phyloP scores from a whole-genome alignment of 2,329 filamentous ascomycete genomes.

The Xylariaceae sp. region DNA sequence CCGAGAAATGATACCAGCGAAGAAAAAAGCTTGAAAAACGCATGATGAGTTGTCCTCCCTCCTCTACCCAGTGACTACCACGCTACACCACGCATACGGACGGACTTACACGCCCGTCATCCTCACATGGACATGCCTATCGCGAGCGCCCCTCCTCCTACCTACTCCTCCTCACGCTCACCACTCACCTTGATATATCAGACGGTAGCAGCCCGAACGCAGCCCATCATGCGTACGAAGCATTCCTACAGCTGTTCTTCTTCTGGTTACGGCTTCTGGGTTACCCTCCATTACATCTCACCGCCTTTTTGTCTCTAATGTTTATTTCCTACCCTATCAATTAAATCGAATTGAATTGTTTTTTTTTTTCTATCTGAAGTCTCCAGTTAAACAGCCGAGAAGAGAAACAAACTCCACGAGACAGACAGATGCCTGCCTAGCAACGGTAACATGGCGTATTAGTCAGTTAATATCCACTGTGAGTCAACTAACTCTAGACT shows the following conservation, averaged over 20 bases:
- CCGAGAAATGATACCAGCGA: neutral
- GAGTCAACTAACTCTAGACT: too few relatives aligned
- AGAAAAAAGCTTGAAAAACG: slow-evolving; percentile 14
- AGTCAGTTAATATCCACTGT: too few relatives aligned
- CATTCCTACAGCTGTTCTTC: neutral
- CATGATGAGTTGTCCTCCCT: slow-evolving; percentile 25
- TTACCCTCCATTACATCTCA: slow-evolving; percentile 12
- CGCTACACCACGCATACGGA: neutral
- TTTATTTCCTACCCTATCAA: neutral
- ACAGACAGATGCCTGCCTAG: too few relatives aligned
- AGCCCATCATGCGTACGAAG: neutral
- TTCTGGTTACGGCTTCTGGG: slow-evolving; percentile 6
- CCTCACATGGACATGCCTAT: neutral
- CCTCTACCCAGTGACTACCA: slow-evolving; percentile 12
- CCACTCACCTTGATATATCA: slow-evolving; percentile 8
- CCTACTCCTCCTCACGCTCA: too few relatives aligned
- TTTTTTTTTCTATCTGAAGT: neutral
- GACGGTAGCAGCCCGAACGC: slow-evolving; percentile 8
- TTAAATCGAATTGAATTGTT: neutral
- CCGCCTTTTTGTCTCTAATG: slow-evolving; percentile 11
- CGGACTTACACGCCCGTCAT: neutral
- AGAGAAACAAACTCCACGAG: neutral
- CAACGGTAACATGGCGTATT: too few relatives aligned
- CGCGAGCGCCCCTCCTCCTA: neutral
- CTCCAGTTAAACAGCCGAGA: neutral